Conservation (phyloP, 1,139 yeast species). For the Candida anutae region DNA sequence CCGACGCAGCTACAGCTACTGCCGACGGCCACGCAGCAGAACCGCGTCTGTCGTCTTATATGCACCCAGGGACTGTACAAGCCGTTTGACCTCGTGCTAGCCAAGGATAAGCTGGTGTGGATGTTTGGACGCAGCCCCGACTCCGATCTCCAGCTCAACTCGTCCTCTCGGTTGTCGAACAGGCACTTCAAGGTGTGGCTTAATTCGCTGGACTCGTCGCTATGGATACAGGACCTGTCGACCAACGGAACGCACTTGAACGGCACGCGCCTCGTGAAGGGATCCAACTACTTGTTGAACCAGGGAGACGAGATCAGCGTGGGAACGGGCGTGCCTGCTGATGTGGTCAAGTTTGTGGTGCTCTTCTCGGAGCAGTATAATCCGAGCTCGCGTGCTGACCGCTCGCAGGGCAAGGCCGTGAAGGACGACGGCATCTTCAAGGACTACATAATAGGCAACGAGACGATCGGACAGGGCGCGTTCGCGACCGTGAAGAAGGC, state of each 20-base stretch:
- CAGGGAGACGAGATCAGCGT: conserved; percentile 92
- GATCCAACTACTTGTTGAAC: conserved; percentile 72
- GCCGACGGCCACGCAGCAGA: conserved; percentile 12
- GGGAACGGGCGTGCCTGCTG: conserved; percentile 79
- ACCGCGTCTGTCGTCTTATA: conserved; percentile 41
- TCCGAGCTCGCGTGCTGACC: conserved; percentile 20
- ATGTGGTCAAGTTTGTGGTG: conserved; percentile 68
- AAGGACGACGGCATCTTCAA: conserved; percentile 53
- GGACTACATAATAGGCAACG: conserved; percentile 73
- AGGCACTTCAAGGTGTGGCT: conserved; percentile 70
- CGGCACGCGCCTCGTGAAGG: conserved; percentile 62
- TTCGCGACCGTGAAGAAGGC: conserved; percentile 94
- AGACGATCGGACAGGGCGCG: conserved; percentile 91
- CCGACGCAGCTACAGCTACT: conserved; percentile 30
- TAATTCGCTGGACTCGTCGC: conserved; percentile 42
- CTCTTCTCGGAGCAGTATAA: conserved; percentile 43
- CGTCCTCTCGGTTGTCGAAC: conserved; percentile 67
- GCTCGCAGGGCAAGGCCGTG: conserved; percentile 13
- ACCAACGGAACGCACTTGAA: conserved; percentile 92
- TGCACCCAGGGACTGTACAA: conserved; percentile 61
- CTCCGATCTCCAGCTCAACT: conserved; percentile 52
- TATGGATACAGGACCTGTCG: conserved; percentile 63
- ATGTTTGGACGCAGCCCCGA: conserved; percentile 68
- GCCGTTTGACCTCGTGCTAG: conserved; percentile 29
- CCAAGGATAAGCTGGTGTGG: conserved; percentile 45